Evolutionary conservation across 2,329 filamentous ascomycete species (phyloP), one percentile per base, ranked within the genome.

Genomic region (Fusarium abutilonis): DNA sequence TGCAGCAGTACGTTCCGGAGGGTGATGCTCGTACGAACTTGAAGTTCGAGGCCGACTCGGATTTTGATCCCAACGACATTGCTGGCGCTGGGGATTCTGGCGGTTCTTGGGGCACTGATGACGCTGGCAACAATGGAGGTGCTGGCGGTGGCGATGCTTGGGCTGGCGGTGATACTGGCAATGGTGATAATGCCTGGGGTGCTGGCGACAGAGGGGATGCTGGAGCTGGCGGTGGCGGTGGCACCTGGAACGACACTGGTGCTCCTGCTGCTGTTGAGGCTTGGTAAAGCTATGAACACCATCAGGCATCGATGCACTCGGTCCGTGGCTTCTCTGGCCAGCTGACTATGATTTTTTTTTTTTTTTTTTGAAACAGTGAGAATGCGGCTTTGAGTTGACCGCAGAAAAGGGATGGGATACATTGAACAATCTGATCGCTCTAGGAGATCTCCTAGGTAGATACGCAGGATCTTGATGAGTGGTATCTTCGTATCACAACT

Each of bases 1-100:
- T 98, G 0, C 73, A 89, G 64, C 64, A 80, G 1, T 87, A 86
- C 72, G 77, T 86, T 52, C 89, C 89, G 0, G 83, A 88, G 55
- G 82, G 83, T 2, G 78, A 77, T 0, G 76, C 79, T 1, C 72
- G 74, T 0, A 70, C 75, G 14, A 78, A 84, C 17, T 75, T 84
- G 17, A 81, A 82, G 64, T 85, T 86, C 43, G 84, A 86, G 67
- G 81, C 80, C 0, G 83, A 84, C 47, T 83, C 81, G 0, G 83
- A 85, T 63, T 84, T 79, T 34, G 83, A 85, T 42, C 76, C 74
- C 1, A 69, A 74, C 15, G 75, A 76, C 17, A 61, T 72, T 14
- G 72, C 70, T 14, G 74, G 70, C 8, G 67, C 56, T 38, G 68
- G 55, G 2, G 68, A 67, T 17, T 67, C 65, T 11, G 67, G 63